Evolutionary conservation across 768 basidiomycete species (phyloP), one percentile per base, ranked within the genome.

Genomic region (Terana coerulea): DNA sequence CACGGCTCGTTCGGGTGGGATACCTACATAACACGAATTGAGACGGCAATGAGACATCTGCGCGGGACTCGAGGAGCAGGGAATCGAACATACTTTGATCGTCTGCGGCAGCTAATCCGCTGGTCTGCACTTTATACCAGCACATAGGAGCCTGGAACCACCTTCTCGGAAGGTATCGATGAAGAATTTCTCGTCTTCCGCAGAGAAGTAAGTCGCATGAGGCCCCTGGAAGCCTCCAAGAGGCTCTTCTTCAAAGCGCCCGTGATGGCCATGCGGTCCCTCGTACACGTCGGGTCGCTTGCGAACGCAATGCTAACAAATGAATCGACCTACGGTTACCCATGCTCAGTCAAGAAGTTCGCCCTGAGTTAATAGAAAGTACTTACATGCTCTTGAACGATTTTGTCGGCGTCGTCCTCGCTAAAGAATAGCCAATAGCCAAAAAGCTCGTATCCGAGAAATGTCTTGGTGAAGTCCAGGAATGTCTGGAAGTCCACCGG

Each of bases 351-450:
- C 37, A 48, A 21, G 9, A 25, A 19, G 12, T 12, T 7, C 10
- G n/a, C 14, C n/a, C 11, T 24, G 15, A 14, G 10, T 39, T 6
- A 22, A 9, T 6, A 14, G 25, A n/a, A 9, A 21, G 17, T n/a
- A 34, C 47, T 25, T 37, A 75, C 72, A 37, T 70, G 64, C 1
- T 59, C 58, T 49, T 71, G 68, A 21, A 73, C 69, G 51, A 67
- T 7, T 11, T 42, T 45, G 2, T 67, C 64, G 5, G 72, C 68
- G 5, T 58, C 64, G 7, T 67, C 65, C 40, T 58, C 57, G 3
- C 49, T 52, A 29, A 77, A 59, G 48, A 69, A 73, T 43, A 57
- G 57, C 73, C 73, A 76, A 52, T 76, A 78, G 5, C 75, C 76
- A 49, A 68, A 57, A 11, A 71, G 45, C 14, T 75, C 74, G 25